Base-by-base conservation (phyloP, 345 rosid genomes). In the Eucalyptus decipiens region DNA sequence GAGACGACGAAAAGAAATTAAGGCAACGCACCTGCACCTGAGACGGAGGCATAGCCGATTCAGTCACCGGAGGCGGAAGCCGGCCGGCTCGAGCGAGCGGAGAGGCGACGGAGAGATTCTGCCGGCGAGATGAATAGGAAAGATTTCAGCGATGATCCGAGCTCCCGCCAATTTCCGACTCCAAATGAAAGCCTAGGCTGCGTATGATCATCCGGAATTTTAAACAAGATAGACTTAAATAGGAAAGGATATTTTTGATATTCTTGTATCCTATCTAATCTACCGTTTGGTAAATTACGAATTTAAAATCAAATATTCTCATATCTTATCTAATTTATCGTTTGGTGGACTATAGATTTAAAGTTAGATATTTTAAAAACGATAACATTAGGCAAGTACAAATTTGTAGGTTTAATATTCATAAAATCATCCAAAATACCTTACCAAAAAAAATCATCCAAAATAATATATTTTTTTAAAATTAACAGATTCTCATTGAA, bases 251-350 rank as follows among this genome's bases (percentile, higher is more conserved):
- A 51, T 51, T 3, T 51, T 51, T 1, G 52, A 51, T 51, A 51
- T 51, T 51, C 2, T 51, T 7, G 6, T 3, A 7, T 51, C 1
- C 54, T 51, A 51, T 51, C 1, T 0, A 51, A 51, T 51, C 1
- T 17, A 51, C 1, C 54, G 0, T 50, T 17, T 50, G 2, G 1
- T 50, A 50, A 50, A 50, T 2, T 50, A 50, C 2, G 3, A 1
- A 51, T 51, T 51, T 51, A 17, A 51, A 50, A 0, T 1, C 2
- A 1, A 1, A 17, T 51, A 51, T 51, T 1, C 4, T 17, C 21
- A 3, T 51, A 17, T 51, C 2, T 51, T 51, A 51, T 51, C 4
- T 0, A 51, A 51, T 50, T 16, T 17, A 17, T 17, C 1, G 2
- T 51, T 17, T 3, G 2, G 3, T 51, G 4, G 7, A 51, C 8